Evolutionary conservation across 73 alveolate species (phyloP).

Genomic region (Breviolum minutum): DNA sequence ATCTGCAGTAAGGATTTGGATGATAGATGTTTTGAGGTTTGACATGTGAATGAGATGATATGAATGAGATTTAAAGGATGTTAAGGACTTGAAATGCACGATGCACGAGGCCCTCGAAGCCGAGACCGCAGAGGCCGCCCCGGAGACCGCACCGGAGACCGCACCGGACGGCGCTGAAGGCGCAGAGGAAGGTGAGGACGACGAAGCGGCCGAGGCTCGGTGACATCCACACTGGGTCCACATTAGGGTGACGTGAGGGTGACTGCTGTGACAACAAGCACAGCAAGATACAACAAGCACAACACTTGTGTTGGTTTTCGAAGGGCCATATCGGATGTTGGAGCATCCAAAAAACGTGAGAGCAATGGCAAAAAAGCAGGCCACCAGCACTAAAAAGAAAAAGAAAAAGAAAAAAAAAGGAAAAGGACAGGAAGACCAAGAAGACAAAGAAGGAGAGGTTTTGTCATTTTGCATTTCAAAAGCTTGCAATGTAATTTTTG

Average conservation of each 20-base stretch:
- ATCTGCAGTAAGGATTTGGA: too few relatives aligned
- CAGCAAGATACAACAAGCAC: neutral
- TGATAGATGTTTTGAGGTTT: too few relatives aligned
- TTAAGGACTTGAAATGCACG: too few relatives aligned
- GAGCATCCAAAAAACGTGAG: neutral
- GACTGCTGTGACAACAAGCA: neutral
- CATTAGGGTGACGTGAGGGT: neutral
- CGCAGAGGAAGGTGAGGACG: neutral
- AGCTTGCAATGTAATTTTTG: neutral
- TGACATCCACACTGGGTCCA: too few relatives aligned
- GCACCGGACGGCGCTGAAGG: neutral
- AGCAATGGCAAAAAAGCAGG: neutral
- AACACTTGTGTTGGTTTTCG: neutral
- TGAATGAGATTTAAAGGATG: too few relatives aligned
- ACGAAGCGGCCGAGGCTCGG: neutral
- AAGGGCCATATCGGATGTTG: neutral
- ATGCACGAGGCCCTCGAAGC: too few relatives aligned
- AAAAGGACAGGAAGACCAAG: neutral
- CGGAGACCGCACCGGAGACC: too few relatives aligned
- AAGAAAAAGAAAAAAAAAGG: neutral
- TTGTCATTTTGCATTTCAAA: neutral
- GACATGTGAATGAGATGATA: too few relatives aligned
- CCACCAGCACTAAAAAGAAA: neutral
- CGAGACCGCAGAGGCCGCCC: too few relatives aligned
- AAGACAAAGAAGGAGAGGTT: neutral